phyloP scores from a whole-genome alignment of 306 rosid genomes.

The Rosa chinensis region DNA sequence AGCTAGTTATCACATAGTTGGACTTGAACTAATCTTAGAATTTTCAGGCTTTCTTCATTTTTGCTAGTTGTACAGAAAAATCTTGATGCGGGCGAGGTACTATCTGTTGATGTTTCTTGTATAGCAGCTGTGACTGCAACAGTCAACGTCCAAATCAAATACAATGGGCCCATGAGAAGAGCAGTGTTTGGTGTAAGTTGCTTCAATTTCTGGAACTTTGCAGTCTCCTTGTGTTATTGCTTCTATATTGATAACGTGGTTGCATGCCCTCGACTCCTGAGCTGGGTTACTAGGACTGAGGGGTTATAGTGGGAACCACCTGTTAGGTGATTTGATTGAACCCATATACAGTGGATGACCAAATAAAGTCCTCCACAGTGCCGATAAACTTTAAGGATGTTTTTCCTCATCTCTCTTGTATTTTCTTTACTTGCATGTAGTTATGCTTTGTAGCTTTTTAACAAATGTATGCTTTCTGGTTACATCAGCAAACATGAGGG shows the following conservation, averaged over 20 bases:
- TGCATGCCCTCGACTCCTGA: not conserved
- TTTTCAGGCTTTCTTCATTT: slow-evolving; percentile 21
- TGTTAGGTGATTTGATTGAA: not conserved
- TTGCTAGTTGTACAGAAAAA: slow-evolving; percentile 93
- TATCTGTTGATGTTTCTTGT: slow-evolving; percentile 91
- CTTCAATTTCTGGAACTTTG: not conserved
- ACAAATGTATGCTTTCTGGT: slow-evolving; percentile 20
- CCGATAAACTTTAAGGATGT: slow-evolving; percentile 19
- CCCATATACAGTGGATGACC: not conserved
- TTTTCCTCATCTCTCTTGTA: not conserved
- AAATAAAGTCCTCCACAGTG: not conserved
- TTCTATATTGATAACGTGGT: not conserved
- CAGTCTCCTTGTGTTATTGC: not conserved
- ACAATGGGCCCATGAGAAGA: slow-evolving; percentile 84
- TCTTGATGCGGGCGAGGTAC: slow-evolving; percentile 89
- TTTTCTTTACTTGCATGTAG: not conserved
- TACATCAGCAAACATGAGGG: slow-evolving; percentile 96
- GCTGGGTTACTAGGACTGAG: not conserved
- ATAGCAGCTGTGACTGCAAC: slow-evolving; percentile 77
- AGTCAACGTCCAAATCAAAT: slow-evolving; percentile 77
- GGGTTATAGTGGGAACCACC: not conserved
- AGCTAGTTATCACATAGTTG: not conserved
- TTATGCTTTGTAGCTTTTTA: not conserved
- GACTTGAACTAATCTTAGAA: not conserved
- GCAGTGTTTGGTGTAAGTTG: slow-evolving; percentile 88